Percentiles rank a stretch among this genome's conserved stretches.
These are phyloP conservation scores for Irpex sp. DNA, from an alignment of 1,284 basidiomycete genomes.

Conservation along the genomic window DNA sequence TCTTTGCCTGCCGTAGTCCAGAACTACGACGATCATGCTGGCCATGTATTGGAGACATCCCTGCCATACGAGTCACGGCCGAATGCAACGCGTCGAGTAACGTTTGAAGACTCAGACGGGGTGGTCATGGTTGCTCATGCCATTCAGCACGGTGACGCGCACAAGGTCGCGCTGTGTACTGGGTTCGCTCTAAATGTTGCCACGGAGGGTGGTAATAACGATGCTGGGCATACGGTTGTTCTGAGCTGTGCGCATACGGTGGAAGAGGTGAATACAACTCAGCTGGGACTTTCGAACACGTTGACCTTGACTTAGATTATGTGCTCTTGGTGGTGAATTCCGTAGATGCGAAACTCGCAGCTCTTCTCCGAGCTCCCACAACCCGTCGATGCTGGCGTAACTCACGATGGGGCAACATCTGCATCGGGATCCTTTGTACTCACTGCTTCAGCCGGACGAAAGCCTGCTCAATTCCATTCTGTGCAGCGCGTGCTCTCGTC, in stretches of 20 bases:
- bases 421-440: constrained; percentile 43
- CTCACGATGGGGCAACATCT: too few relatives aligned
- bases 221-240: constrained; percentile 34
- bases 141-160: constrained; percentile 32
- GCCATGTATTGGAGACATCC: constrained; percentile 36
- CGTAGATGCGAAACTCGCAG: constrained; percentile 42
- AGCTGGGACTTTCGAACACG: background rate
- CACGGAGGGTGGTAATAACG: constrained; percentile 16
- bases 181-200: constrained; percentile 51
- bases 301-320: background rate
- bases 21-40: constrained; percentile 36
- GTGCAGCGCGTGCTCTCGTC: constrained; percentile 48
- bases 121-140: constrained; percentile 58
- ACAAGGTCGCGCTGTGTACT: constrained; percentile 53
- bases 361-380: constrained; percentile 25
- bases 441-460: constrained; percentile 17
- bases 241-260: constrained; percentile 67
- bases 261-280: constrained; percentile 42
- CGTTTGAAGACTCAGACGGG: constrained; percentile 31
- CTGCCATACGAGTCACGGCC: constrained; percentile 50
- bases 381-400: too few relatives aligned
- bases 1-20: constrained; percentile 21
- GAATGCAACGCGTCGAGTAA: constrained; percentile 26
- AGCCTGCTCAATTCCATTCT: constrained; percentile 32
- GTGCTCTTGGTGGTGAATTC: background rate